A percentile compares a stretch with the other conserved stretches of the same genome.
These are phyloP conservation scores for Scheffersomyces stipitis DNA, from an alignment of 805 yeast genomes.

Conservation along the genomic window DNA sequence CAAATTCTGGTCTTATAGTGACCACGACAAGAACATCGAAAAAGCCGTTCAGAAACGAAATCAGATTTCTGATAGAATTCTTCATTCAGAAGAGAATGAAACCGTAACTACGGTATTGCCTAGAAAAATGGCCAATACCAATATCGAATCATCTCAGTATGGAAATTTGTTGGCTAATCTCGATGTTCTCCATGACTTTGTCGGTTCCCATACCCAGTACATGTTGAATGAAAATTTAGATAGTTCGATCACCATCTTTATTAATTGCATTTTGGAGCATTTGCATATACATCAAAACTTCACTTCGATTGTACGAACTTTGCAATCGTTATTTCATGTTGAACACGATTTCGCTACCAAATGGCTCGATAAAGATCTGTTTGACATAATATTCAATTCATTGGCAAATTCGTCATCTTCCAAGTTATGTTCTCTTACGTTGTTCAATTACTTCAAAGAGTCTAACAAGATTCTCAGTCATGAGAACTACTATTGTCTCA, in stretches of 20 bases:
- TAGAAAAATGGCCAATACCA: slow-evolving; percentile 22
- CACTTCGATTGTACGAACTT: slow-evolving; percentile 24
- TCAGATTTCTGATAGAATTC: slow-evolving; percentile 9
- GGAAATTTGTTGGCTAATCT: slow-evolving; percentile 37
- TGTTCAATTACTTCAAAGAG: slow-evolving; percentile 21
- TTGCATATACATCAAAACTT: slow-evolving; percentile 33
- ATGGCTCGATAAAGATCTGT: slow-evolving; percentile 34
- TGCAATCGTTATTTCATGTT: slow-evolving; percentile 15
- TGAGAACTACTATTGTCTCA: slow-evolving; percentile 19
- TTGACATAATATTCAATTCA: slow-evolving; percentile 25
- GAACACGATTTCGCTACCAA: slow-evolving; percentile 14
- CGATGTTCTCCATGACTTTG: slow-evolving; percentile 20
- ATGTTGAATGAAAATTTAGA: slow-evolving; percentile 7
- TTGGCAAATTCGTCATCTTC: slow-evolving; percentile 27
- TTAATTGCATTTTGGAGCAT: slow-evolving; percentile 39
- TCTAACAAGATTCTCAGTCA: slow-evolving; percentile 8
- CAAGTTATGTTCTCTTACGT: slow-evolving; percentile 22
- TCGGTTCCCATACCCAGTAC: slow-evolving; percentile 23
- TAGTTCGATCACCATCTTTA: slow-evolving; percentile 22
- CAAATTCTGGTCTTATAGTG: slow-evolving; percentile 25
- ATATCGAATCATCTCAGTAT: slow-evolving; percentile 20
- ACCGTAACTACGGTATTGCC: slow-evolving; percentile 12
- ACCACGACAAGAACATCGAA: slow-evolving; percentile 24
- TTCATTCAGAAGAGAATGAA: slow-evolving; percentile 12
- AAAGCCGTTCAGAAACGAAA: slow-evolving; percentile 6